These are phyloP conservation scores for Epithemia pelagica DNA, from an alignment of 108 stramenopile genomes.

Conservation along the genomic window DNA sequence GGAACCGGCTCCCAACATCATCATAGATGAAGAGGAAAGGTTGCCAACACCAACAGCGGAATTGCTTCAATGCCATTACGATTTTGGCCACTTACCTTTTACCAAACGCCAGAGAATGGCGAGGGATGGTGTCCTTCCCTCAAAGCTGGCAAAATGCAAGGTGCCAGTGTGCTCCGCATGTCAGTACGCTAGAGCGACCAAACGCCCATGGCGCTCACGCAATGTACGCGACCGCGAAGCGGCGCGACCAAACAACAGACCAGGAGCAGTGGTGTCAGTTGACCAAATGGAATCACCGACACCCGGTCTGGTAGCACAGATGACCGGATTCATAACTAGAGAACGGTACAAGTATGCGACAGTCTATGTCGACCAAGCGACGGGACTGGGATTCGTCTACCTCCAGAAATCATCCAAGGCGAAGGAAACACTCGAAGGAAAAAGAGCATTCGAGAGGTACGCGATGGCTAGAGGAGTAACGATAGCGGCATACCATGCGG, in stretches of 20 bases:
- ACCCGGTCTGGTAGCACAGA: constrained; percentile 38
- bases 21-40: background rate
- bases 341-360: constrained; percentile 25
- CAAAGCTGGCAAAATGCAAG: constrained; percentile 14
- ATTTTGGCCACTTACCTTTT: constrained; percentile 1
- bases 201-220: constrained; percentile 3
- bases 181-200: constrained; percentile 8
- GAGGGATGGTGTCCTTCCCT: constrained; percentile 20
- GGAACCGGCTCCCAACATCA: background rate
- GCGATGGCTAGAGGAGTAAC: constrained; percentile 10
- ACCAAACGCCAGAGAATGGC: background rate
- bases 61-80: background rate
- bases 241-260: constrained; percentile 3
- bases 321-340: constrained; percentile 24
- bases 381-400: constrained; percentile 20
- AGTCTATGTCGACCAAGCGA: constrained; percentile 42
- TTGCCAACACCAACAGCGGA: background rate
- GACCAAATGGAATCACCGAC: constrained; percentile 37
- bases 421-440: constrained; percentile 34
- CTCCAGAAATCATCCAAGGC: constrained; percentile 12
- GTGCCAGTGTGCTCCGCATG: constrained; percentile 5
- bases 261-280: constrained; percentile 30
- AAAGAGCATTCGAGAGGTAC: constrained; percentile 27
- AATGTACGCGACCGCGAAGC: background rate
- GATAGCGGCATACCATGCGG: constrained; percentile 32